A percentile compares a stretch with the other conserved stretches of the same genome.
Evolutionary conservation across 163 green algal species (phyloP).

Genomic region (Chlorella variabilis): DNA sequence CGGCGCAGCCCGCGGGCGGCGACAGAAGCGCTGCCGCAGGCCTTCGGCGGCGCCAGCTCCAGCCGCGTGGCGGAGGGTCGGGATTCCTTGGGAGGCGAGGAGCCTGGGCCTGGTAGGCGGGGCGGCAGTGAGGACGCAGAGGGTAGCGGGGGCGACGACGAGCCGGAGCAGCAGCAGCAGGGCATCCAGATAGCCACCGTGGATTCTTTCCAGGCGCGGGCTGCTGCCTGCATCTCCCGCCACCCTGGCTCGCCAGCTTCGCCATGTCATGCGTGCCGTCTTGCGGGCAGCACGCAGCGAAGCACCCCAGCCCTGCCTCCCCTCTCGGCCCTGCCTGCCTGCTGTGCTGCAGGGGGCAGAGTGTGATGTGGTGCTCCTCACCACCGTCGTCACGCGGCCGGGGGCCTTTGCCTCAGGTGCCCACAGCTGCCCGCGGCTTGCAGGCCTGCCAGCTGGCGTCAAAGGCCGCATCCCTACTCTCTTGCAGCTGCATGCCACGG

Average conservation of each 20-base stretch:
- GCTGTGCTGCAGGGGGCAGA: constrained; percentile 81
- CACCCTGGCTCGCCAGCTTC: no score
- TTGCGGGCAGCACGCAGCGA: no score
- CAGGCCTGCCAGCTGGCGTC: no score
- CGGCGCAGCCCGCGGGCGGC: not conserved
- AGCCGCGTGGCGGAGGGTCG: not conserved
- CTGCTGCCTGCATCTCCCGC: no score
- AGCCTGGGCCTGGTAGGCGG: not conserved
- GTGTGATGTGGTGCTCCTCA: constrained; percentile 83
- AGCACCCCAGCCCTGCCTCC: no score
- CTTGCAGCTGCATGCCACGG: no score
- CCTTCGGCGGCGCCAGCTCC: not conserved
- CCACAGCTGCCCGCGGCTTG: no score
- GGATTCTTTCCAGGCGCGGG: constrained; percentile 87
- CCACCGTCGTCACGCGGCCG: constrained; percentile 62
- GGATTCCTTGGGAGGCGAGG: no score
- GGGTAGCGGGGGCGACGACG: not conserved
- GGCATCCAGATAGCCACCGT: constrained; percentile 80
- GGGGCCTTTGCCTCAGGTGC: constrained; percentile 53
- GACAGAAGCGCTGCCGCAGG: not conserved
- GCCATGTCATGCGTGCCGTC: no score
- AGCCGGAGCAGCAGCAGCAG: not conserved
- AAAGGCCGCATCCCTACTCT: not conserved
- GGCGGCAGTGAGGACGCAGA: not conserved
- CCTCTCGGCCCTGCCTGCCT: not conserved